Conservation (phyloP, 257 asterid species). For the Solanum bulbocastanum region DNA sequence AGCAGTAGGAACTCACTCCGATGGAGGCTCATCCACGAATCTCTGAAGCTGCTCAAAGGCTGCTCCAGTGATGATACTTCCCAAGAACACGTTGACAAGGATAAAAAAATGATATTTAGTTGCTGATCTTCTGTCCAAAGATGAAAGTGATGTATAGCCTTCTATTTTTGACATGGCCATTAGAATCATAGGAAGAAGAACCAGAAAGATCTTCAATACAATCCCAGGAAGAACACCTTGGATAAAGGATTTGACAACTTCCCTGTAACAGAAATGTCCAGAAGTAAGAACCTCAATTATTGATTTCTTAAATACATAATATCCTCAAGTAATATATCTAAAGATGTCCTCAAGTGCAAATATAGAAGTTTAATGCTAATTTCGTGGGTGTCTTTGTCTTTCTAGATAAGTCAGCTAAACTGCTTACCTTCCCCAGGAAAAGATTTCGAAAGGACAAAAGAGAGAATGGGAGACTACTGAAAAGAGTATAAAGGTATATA, state of each 20-base stretch:
- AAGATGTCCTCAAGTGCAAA: neutral
- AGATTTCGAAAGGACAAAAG: neutral
- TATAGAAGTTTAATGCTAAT: neutral
- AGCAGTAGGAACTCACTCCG: conserved; percentile 2
- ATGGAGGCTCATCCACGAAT: conserved; percentile 3
- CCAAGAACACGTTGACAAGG: conserved; percentile 9
- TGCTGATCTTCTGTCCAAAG: conserved; percentile 19
- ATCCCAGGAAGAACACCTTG: conserved; percentile 18
- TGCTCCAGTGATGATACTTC: conserved; percentile 14
- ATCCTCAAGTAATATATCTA: neutral
- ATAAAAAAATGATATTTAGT: conserved; percentile 7
- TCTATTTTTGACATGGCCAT: conserved; percentile 19
- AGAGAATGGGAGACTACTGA: neutral
- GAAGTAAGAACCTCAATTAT: neutral
- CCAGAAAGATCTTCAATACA: conserved; percentile 9
- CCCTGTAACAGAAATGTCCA: conserved; percentile 3
- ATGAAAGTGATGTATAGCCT: conserved; percentile 11
- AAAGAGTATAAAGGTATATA: neutral
- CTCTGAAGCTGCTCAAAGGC: conserved; percentile 14
- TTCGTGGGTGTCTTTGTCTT: neutral
- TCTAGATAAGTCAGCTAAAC: neutral
- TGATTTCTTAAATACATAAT: neutral
- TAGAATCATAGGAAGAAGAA: conserved; percentile 8
- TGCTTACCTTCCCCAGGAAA: neutral
- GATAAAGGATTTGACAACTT: conserved; percentile 12